These are phyloP conservation scores for Saksenaea oblongispora DNA, from an alignment of 371 early-diverging fungal species.

Conservation along the genomic window DNA sequence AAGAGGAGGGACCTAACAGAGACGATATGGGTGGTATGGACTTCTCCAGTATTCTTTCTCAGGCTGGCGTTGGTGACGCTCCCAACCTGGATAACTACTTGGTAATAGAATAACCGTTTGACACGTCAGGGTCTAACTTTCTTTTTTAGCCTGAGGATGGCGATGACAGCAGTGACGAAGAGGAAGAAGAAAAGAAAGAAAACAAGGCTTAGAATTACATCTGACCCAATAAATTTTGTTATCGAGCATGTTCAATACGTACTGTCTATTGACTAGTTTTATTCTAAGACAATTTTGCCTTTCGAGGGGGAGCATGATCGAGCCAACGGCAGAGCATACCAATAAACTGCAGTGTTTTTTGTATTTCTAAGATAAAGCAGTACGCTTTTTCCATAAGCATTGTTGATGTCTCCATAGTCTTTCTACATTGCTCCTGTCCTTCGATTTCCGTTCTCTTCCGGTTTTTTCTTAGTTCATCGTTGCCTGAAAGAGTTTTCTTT, in stretches of 20 bases:
- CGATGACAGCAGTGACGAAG: constrained; percentile 2
- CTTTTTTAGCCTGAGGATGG: background rate
- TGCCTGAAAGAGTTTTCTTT: too few relatives aligned
- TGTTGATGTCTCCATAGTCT: too few relatives aligned
- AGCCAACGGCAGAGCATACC: too few relatives aligned
- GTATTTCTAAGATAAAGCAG: too few relatives aligned
- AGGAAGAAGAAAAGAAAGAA: constrained; percentile 2
- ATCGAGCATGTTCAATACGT: background rate
- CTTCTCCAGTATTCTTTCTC: background rate
- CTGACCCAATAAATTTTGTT: background rate
- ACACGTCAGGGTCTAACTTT: background rate
- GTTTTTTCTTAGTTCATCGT: too few relatives aligned
- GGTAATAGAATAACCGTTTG: background rate
- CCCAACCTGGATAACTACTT: background rate
- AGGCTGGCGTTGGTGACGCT: background rate
- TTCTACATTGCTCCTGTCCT: too few relatives aligned
- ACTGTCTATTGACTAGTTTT: background rate
- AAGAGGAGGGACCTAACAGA: constrained; percentile 57
- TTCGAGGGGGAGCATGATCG: too few relatives aligned
- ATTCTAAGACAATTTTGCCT: too few relatives aligned
- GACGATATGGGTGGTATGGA: constrained; percentile 53
- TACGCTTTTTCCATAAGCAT: too few relatives aligned
- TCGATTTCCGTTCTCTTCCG: too few relatives aligned
- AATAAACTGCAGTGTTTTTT: too few relatives aligned
- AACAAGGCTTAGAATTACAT: background rate